Conservation (phyloP, 495 filamentous ascomycete genomes). For the Neurospora africana region DNA sequence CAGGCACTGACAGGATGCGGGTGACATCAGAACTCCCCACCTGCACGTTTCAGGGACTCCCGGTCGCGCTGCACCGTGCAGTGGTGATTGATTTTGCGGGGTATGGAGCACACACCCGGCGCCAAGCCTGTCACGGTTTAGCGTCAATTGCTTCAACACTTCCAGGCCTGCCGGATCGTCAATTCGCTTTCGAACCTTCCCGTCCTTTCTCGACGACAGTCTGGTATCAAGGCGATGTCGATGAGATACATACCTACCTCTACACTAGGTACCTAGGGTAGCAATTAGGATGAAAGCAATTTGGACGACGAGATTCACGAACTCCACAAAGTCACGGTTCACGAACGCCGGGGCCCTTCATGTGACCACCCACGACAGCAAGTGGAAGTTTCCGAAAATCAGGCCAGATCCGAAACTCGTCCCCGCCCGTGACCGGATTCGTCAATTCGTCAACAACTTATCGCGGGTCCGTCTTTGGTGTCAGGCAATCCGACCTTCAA, state of each 20-base stretch:
- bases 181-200: background rate
- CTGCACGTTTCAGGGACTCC: constrained; percentile 14
- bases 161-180: background rate
- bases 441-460: background rate
- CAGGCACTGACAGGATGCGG: constrained; percentile 1
- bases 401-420: background rate
- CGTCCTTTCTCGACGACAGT: background rate
- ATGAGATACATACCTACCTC: too few species aligned
- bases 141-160: constrained; percentile 1
- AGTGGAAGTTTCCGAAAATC: background rate
- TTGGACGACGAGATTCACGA: background rate
- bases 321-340: background rate
- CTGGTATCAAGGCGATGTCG: background rate
- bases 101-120: constrained; percentile 15
- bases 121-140: constrained; percentile 13
- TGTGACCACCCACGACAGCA: background rate
- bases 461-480: background rate
- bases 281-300: background rate
- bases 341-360: background rate
- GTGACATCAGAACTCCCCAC: constrained; percentile 20
- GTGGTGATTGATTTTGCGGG: constrained; percentile 16
- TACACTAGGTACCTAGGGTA: too few species aligned
- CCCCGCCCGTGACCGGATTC: background rate
- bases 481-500: background rate
- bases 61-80: background rate